These are phyloP conservation scores for Podaxis sp. DNA, from an alignment of 768 basidiomycete genomes.

Conservation along the genomic window DNA sequence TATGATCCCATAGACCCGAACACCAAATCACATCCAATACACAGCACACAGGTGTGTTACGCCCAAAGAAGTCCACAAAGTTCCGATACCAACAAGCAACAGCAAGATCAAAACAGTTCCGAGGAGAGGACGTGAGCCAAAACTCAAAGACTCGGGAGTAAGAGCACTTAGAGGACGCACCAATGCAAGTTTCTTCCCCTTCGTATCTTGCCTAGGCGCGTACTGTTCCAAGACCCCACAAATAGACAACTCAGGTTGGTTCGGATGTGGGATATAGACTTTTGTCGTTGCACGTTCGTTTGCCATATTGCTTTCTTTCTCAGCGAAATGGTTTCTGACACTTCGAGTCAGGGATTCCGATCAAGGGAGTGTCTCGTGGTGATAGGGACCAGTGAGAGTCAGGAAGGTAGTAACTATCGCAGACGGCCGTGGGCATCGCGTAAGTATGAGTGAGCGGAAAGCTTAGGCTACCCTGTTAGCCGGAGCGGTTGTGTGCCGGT, in stretches of 20 bases:
- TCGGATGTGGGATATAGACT: constrained; percentile 51
- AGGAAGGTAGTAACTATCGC: too few species aligned
- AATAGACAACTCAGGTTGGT: constrained; percentile 41
- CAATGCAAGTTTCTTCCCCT: constrained; percentile 63
- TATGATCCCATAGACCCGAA: not conserved
- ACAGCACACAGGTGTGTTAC: not conserved
- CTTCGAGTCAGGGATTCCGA: too few species aligned
- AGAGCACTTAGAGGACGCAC: constrained; percentile 37
- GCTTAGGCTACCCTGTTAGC: not conserved
- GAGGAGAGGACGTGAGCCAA: not conserved
- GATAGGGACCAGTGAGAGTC: too few species aligned
- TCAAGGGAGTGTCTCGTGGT: too few species aligned
- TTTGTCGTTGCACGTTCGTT: constrained; percentile 43
- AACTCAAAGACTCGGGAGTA: constrained; percentile 13
- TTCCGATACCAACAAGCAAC: too few species aligned
- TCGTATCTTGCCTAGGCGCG: constrained; percentile 45
- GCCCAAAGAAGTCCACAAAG: too few species aligned
- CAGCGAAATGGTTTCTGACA: not conserved
- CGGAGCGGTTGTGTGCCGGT: not conserved
- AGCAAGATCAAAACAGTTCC: not conserved
- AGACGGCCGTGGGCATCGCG: too few species aligned
- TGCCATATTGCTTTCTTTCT: constrained; percentile 20
- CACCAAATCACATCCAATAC: not conserved
- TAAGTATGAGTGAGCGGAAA: too few species aligned
- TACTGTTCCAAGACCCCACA: constrained; percentile 66